Evolutionary conservation across 164 flowering plant species (phyloP).

Genomic region (Vitis riparia): DNA sequence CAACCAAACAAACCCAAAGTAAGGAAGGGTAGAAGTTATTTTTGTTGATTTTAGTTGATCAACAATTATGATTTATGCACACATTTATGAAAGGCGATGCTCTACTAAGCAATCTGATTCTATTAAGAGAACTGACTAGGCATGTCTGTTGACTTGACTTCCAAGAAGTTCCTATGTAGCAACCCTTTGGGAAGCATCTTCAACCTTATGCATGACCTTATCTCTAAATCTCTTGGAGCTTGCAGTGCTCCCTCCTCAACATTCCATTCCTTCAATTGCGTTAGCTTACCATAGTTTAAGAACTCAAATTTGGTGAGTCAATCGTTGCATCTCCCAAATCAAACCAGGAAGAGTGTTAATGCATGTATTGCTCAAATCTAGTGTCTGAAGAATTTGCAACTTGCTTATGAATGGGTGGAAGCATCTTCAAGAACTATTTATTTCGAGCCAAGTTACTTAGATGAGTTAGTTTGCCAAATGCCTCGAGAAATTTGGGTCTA

Average conservation of each 20-base stretch:
- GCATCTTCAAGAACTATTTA: slow-evolving; percentile 15
- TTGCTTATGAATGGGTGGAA: slow-evolving; percentile 27
- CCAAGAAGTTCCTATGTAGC: too few relatives aligned
- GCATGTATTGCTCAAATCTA: slow-evolving; percentile 29
- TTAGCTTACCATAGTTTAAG: slow-evolving; percentile 13
- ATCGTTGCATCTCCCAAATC: slow-evolving; percentile 25
- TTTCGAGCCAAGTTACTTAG: slow-evolving; percentile 33
- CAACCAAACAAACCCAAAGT: too few relatives aligned
- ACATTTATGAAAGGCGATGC: too few relatives aligned
- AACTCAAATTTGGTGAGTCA: slow-evolving; percentile 19
- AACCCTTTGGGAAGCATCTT: too few relatives aligned
- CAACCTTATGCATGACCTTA: too few relatives aligned
- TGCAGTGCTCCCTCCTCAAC: slow-evolving; percentile 16
- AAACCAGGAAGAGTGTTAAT: slow-evolving; percentile 18
- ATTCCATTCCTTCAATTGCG: slow-evolving; percentile 9
- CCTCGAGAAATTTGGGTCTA: slow-evolving; percentile 24
- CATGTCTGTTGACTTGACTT: too few relatives aligned
- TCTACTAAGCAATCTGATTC: too few relatives aligned
- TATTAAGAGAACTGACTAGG: too few relatives aligned
- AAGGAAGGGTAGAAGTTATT: too few relatives aligned
- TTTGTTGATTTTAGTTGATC: too few relatives aligned
- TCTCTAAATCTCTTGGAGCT: too few relatives aligned
- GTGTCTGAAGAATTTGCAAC: slow-evolving; percentile 25
- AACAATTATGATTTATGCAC: too few relatives aligned
- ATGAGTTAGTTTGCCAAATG: slow-evolving; percentile 18